These are phyloP conservation scores for Thelonectria rubi DNA, from an alignment of 2,329 filamentous ascomycete genomes.

Conservation along the genomic window DNA sequence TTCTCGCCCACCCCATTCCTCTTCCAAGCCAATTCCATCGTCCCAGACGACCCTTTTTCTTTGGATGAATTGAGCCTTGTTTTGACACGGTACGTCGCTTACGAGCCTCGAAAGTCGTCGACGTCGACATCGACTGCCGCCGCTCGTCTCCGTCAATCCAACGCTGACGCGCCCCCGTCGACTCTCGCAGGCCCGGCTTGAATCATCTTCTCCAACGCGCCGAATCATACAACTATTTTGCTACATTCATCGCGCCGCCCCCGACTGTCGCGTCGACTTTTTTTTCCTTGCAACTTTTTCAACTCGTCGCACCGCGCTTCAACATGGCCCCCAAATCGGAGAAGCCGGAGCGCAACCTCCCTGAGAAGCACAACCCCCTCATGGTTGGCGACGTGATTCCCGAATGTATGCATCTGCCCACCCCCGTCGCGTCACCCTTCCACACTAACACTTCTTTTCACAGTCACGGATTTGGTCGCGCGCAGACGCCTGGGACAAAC, in stretches of 20 bases:
- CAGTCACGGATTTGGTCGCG: constrained; percentile 79
- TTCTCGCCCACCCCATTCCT: constrained; percentile 19
- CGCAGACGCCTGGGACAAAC: constrained; percentile 93
- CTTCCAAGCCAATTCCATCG: constrained; percentile 17
- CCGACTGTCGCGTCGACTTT: constrained; percentile 34
- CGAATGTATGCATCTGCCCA: constrained; percentile 58
- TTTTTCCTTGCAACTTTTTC: constrained; percentile 27
- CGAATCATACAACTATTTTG: constrained; percentile 9
- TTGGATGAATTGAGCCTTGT: constrained; percentile 39
- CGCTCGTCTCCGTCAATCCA: constrained; percentile 22
- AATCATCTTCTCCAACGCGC: constrained; percentile 28
- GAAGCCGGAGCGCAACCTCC: constrained; percentile 58
- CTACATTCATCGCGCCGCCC: constrained; percentile 2
- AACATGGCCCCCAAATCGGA: constrained; percentile 50
- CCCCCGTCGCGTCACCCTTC: constrained; percentile 22
- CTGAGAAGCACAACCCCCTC: constrained; percentile 70
- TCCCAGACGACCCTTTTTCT: constrained; percentile 20
- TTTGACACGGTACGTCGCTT: constrained; percentile 41
- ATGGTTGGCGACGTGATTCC: constrained; percentile 69
- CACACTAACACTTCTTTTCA: constrained; percentile 39
- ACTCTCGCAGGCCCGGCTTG: constrained; percentile 20
- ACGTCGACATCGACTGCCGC: constrained; percentile 16
- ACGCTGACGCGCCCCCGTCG: constrained; percentile 31
- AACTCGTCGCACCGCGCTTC: constrained; percentile 38
- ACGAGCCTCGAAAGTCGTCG: constrained; percentile 19